Base-by-base conservation (phyloP, 129 eudicot species). In the Apium graveolens region DNA sequence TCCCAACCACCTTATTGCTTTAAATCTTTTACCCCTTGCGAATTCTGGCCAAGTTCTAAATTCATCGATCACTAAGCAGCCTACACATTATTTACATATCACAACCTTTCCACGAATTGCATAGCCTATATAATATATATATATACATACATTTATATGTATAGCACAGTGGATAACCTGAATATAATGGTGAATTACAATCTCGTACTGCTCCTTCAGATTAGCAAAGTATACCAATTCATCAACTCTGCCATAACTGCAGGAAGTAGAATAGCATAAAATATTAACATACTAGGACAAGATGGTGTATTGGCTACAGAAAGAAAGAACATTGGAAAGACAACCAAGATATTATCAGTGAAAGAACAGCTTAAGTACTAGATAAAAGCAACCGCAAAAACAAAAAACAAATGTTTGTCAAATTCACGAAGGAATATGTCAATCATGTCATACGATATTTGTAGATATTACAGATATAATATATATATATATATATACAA, bases 181-280 rank as follows among this genome's bases (percentile, higher is more conserved):
- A 85, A 91, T 95, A 86, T 90, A 91, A 76, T 95, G 96, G 81
- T 91, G 98, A 78, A 90, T 81, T 39, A 95, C 98, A 78, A 95
- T 88, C 84, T 95, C 94, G 70, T 91, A 82, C 80, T 95, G 92
- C 82, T 92, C 96, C 90, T 90, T 95, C 45, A 95, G 89, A 89
- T 88, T 95, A 73, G 98, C 98, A 80, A 95, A 95, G 87, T 85
- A 95, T 60, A 95, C 98, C 90, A 95, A 78, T 82, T 95, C 98
- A 86, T 92, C 97, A 81, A 87, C 98, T 85, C 98, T 87, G 39
- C 97, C 98, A 72, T 95, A 90, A 87, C 98, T 95, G 94, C 87
- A 87, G 77, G 55, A 63, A 44, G 60, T 27, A 49, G 39, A 21
- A 16, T n/a, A 18, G 49, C 41, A 42, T 31, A 34, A 48, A 43